Conservation (phyloP, 352 stramenopile genomes). For the Globisporangium acanthophoron region DNA sequence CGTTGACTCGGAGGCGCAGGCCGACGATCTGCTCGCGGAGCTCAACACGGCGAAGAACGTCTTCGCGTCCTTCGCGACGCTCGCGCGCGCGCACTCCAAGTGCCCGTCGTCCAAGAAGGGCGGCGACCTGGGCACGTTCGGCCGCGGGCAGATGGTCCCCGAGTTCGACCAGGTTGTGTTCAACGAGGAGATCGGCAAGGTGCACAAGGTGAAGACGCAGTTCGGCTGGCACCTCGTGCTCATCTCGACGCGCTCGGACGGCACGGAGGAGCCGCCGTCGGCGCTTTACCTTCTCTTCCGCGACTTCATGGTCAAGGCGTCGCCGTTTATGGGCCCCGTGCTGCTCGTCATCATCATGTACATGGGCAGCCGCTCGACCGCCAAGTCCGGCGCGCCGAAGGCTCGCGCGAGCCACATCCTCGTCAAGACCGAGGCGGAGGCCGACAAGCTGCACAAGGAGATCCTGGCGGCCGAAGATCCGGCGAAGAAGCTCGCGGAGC, state of each 20-base stretch:
- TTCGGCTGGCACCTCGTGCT: slow-evolving; percentile 83
- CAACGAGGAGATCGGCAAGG: slow-evolving; percentile 46
- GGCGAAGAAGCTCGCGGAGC: slow-evolving; percentile 54
- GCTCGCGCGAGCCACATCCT: slow-evolving; percentile 73
- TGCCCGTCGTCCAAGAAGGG: slow-evolving; percentile 61
- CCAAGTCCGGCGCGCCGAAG: slow-evolving; percentile 23
- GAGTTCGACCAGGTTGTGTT: slow-evolving; percentile 82
- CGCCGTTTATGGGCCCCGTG: slow-evolving; percentile 45
- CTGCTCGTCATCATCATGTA: slow-evolving; percentile 54
- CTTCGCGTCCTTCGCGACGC: slow-evolving; percentile 36
- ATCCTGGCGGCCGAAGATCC: slow-evolving; percentile 41
- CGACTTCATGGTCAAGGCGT: slow-evolving; percentile 26
- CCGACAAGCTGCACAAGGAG: slow-evolving; percentile 51
- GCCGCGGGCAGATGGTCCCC: slow-evolving; percentile 63
- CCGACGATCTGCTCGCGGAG: slow-evolving; percentile 44
- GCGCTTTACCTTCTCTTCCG: slow-evolving; percentile 31
- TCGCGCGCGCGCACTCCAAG: slow-evolving; percentile 61
- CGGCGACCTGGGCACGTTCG: slow-evolving; percentile 62
- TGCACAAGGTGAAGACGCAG: slow-evolving; percentile 78
- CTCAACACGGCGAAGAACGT: slow-evolving; percentile 44
- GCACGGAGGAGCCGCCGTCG: slow-evolving; percentile 7
- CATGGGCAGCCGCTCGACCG: slow-evolving; percentile 21
- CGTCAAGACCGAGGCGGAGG: slow-evolving; percentile 55
- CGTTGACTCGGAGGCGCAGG: slow-evolving; percentile 51
- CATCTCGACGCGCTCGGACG: slow-evolving; percentile 48